A percentile compares a stretch with the other conserved stretches of the same genome.
phyloP scores from a whole-genome alignment of 208 protist species.

The Porcisia hertigi region DNA sequence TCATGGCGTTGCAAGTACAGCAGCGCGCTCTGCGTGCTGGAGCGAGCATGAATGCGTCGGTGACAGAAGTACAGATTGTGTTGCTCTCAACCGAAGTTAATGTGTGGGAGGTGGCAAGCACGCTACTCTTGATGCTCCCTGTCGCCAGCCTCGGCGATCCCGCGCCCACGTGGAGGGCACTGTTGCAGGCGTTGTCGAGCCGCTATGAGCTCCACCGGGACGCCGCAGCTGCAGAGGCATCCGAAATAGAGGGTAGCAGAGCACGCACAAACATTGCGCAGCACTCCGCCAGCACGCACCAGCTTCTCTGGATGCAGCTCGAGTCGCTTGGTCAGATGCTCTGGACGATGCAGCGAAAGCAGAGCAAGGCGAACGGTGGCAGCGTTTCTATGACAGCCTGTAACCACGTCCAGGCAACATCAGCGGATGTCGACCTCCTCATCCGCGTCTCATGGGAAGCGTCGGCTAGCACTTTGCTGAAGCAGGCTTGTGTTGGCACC shows the following conservation, averaged over 20 bases:
- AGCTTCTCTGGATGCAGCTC: constrained; percentile 72
- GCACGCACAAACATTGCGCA: constrained; percentile 17
- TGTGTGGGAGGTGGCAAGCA: constrained; percentile 69
- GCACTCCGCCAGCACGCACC: constrained; percentile 42
- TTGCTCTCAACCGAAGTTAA: constrained; percentile 67
- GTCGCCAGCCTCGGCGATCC: constrained; percentile 54
- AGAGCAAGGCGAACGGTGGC: constrained; percentile 28
- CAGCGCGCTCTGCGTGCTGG: constrained; percentile 48
- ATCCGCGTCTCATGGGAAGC: constrained; percentile 67
- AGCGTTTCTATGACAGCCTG: constrained; percentile 14
- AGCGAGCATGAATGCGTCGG: constrained; percentile 38
- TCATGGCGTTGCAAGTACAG: constrained; percentile 33
- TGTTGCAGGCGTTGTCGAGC: constrained; percentile 38
- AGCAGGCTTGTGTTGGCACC: constrained; percentile 55
- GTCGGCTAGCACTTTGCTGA: constrained; percentile 37
- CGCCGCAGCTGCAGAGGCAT: constrained; percentile 18
- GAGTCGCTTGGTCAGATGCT: constrained; percentile 70
- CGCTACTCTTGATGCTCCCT: constrained; percentile 75
- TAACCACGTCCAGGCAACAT: constrained; percentile 47
- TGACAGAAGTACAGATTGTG: constrained; percentile 62
- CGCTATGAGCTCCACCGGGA: constrained; percentile 44
- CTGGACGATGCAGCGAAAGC: constrained; percentile 82
- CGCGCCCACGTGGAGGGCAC: constrained; percentile 57
- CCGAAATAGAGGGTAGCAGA: background rate
- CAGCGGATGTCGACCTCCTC: constrained; percentile 63